Evolutionary conservation across 1,139 yeast genomes (phyloP).

Genomic region (Sugiyamaella neomexicana): DNA sequence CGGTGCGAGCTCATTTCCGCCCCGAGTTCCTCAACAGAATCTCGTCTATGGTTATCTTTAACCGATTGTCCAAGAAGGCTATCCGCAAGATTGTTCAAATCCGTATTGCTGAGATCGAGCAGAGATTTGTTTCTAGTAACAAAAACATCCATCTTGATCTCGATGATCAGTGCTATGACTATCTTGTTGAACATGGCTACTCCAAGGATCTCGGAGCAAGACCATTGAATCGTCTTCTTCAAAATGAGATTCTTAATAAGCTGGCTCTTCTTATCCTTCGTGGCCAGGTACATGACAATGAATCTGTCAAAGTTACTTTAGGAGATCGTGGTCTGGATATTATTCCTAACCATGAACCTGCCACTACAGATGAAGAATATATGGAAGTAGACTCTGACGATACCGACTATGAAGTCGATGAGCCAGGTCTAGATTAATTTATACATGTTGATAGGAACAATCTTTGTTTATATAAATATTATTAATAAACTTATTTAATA

Average conservation of each 20-base stretch:
- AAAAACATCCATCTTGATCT: constrained; percentile 70
- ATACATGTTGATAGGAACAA: too few relatives aligned
- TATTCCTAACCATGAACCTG: constrained; percentile 78
- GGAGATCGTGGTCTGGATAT: constrained; percentile 70
- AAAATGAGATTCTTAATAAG: constrained; percentile 78
- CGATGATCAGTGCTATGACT: constrained; percentile 73
- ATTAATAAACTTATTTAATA: background rate
- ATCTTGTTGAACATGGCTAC: constrained; percentile 74
- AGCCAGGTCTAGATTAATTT: constrained; percentile 19
- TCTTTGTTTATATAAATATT: constrained; percentile 3
- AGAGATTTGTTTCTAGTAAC: constrained; percentile 80
- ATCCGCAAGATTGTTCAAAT: constrained; percentile 88
- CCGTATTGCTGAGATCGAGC: constrained; percentile 78
- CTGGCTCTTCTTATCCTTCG: constrained; percentile 85
- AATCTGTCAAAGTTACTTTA: constrained; percentile 64
- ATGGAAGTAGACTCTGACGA: constrained; percentile 52
- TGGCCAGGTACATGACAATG: constrained; percentile 88
- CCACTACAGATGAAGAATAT: constrained; percentile 59
- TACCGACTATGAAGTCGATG: constrained; percentile 24
- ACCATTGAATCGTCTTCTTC: constrained; percentile 92
- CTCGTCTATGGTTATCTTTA: constrained; percentile 87
- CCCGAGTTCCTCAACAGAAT: constrained; percentile 98
- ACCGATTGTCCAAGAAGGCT: constrained; percentile 86
- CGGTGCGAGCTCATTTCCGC: constrained; percentile 89
- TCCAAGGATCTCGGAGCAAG: constrained; percentile 95